Base-by-base conservation (phyloP, 345 rosid genomes). In the Zanthoxylum bungeanum region DNA sequence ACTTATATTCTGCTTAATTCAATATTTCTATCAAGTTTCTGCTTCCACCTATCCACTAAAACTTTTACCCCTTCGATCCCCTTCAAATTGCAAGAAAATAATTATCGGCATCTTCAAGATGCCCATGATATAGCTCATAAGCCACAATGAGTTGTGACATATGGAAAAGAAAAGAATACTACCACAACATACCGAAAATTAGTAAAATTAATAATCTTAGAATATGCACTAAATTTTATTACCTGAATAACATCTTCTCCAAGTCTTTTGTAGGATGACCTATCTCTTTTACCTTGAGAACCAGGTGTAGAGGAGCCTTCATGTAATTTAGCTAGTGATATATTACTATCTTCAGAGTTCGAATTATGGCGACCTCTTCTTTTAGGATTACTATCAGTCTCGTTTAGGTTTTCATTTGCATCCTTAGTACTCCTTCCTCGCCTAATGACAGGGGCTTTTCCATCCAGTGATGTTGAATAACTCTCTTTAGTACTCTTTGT, bases 191-290 rank as follows among this genome's bases (percentile, higher is more conserved):
- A n/a, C n/a, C n/a, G n/a, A n/a, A n/a, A n/a, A n/a, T n/a, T n/a
- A n/a, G n/a, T n/a, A n/a, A n/a, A n/a, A n/a, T n/a, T n/a, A n/a
- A n/a, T n/a, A n/a, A n/a, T n/a, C n/a, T n/a, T n/a, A n/a, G 6
- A 14, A 44, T 44, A 17, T 14, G 49, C 49, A 44, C 6, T 11
- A 39, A 19, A 49, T 36, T 28, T 63, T 39, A 71, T 75, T 86
- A 92, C 98, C 98, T 83, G 86, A 73, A 78, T 84, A 49, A 59
- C 83, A 73, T 73, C 79, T 76, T 86, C 91, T 77, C 87, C 88
- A 9, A 86, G 85, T 76, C 80, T 85, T 81, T 28, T 84, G 72
- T 75, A 47, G 21, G 77, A 53, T 36, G 85, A 60, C 76, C 68
- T 62, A 10, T 33, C 71, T 51, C 59, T 73, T 73, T 76, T 76